phyloP scores from a whole-genome alignment of 352 stramenopile species.

The Elongisporangium senticosum region DNA sequence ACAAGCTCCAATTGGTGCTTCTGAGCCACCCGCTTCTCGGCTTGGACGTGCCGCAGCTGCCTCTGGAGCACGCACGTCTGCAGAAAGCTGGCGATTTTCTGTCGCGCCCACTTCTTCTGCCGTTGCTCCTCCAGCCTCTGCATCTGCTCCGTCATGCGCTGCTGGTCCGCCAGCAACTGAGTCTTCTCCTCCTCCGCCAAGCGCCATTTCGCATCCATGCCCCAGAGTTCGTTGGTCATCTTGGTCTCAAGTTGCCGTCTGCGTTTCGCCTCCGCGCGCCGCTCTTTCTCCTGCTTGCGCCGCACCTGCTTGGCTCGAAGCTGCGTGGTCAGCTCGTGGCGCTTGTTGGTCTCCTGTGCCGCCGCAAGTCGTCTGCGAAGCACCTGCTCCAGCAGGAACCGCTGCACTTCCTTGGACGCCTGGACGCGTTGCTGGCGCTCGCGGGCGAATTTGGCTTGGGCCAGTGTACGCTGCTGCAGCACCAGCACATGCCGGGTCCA shows the following conservation, averaged over 20 bases:
- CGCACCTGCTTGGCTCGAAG: slow-evolving; percentile 38
- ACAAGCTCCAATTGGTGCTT: slow-evolving; percentile 11
- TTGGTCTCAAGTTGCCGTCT: slow-evolving; percentile 19
- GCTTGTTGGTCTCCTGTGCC: slow-evolving; percentile 23
- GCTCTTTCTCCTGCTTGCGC: slow-evolving; percentile 32
- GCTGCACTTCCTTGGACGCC: slow-evolving; percentile 31
- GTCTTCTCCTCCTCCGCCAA: slow-evolving; percentile 20
- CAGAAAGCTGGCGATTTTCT: slow-evolving; percentile 42
- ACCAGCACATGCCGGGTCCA: slow-evolving; percentile 11
- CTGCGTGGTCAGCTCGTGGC: slow-evolving; percentile 37
- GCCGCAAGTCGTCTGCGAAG: slow-evolving; percentile 28
- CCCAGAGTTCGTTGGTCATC: slow-evolving; percentile 25
- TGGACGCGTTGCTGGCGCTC: slow-evolving; percentile 14
- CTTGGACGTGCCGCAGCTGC: slow-evolving; percentile 16
- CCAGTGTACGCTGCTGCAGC: slow-evolving; percentile 2
- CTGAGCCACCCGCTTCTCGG: slow-evolving; percentile 12
- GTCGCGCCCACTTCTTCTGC: slow-evolving; percentile 11
- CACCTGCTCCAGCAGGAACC: slow-evolving; percentile 36
- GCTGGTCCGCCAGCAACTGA: slow-evolving; percentile 18
- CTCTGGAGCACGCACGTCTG: slow-evolving; percentile 18
- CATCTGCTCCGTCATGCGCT: slow-evolving; percentile 17
- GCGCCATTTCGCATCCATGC: slow-evolving; percentile 41
- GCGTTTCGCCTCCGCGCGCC: slow-evolving; percentile 31
- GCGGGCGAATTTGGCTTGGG: slow-evolving; percentile 2
- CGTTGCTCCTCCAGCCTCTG: slow-evolving; percentile 5